phyloP scores from a whole-genome alignment of 2,329 filamentous ascomycete species.

The Alternaria sp. region DNA sequence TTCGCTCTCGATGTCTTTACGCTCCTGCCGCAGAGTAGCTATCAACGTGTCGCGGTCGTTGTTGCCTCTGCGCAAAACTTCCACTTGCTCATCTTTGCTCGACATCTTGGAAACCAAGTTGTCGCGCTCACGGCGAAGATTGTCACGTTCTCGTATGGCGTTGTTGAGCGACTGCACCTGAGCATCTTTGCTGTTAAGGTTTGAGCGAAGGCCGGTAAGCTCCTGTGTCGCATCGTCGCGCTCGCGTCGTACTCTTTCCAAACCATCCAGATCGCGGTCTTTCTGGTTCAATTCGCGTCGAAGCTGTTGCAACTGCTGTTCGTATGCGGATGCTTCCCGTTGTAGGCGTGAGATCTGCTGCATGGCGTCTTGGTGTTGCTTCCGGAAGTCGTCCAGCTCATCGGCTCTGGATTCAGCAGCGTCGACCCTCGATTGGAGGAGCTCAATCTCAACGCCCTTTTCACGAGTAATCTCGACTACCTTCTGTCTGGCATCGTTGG shows the following conservation, averaged over 20 bases:
- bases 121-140: slow-evolving; percentile 42
- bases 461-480: slow-evolving; percentile 46
- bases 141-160: slow-evolving; percentile 35
- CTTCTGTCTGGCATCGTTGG: slow-evolving; percentile 47
- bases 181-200: slow-evolving; percentile 35
- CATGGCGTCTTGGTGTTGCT: slow-evolving; percentile 42
- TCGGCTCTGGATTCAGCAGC: slow-evolving; percentile 43
- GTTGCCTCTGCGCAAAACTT: slow-evolving; percentile 34
- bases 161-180: slow-evolving; percentile 42
- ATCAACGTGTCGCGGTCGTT: slow-evolving; percentile 39
- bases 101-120: slow-evolving; percentile 32
- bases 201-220: slow-evolving; percentile 36
- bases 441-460: slow-evolving; percentile 48
- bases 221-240: slow-evolving; percentile 44
- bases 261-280: slow-evolving; percentile 37
- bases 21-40: slow-evolving; percentile 37
- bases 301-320: slow-evolving; percentile 43
- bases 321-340: slow-evolving; percentile 34
- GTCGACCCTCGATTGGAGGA: slow-evolving; percentile 45
- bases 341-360: slow-evolving; percentile 44
- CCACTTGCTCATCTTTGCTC: slow-evolving; percentile 39
- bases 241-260: slow-evolving; percentile 37
- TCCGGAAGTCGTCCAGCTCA: slow-evolving; percentile 45
- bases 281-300: slow-evolving; percentile 35
- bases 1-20: slow-evolving; percentile 29